A percentile compares a stretch with the other conserved stretches of the same genome.
These are phyloP conservation scores for Pseudocercospora eumusae DNA, from an alignment of 2,329 filamentous ascomycete species.

Conservation along the genomic window DNA sequence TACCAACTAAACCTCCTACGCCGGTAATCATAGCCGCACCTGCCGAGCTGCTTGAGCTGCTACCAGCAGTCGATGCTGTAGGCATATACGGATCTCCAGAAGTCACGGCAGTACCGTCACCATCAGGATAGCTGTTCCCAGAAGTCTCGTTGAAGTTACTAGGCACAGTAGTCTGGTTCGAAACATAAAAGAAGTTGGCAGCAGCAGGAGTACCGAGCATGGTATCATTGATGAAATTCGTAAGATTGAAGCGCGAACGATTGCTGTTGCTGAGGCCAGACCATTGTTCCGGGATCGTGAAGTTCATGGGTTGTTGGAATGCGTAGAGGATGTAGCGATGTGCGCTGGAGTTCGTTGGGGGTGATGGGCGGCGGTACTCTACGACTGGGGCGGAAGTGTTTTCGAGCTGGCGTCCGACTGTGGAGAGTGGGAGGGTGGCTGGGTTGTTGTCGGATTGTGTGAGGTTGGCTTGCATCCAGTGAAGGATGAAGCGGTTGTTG, in stretches of 20 bases:
- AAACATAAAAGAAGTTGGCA: constrained; percentile 22
- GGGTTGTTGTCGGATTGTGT: constrained; percentile 2
- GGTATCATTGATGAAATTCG: constrained; percentile 19
- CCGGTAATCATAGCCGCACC: constrained; percentile 21
- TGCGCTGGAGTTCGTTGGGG: constrained; percentile 20
- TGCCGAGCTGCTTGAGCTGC: constrained; percentile 11
- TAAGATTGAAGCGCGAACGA: constrained; percentile 18
- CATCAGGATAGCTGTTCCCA: constrained; percentile 15
- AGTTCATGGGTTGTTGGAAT: constrained; percentile 19
- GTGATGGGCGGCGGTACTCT: constrained; percentile 14
- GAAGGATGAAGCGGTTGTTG: constrained; percentile 17
- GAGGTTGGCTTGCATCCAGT: constrained; percentile 21
- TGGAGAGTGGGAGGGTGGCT: not conserved
- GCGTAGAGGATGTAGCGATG: constrained; percentile 23
- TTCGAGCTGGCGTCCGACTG: not conserved
- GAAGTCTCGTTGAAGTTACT: constrained; percentile 16
- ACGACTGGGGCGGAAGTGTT: constrained; percentile 15
- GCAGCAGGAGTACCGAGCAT: constrained; percentile 17
- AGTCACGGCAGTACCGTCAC: constrained; percentile 19
- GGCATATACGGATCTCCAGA: constrained; percentile 20
- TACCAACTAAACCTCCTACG: constrained; percentile 19
- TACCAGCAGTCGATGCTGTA: constrained; percentile 1
- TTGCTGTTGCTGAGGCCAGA: constrained; percentile 15
- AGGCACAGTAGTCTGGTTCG: constrained; percentile 18
- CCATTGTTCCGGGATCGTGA: constrained; percentile 18